A percentile compares a stretch with the other conserved stretches of the same genome.
Evolutionary conservation across 2,329 filamentous ascomycete genomes (phyloP).

Genomic region (Monosporascus sp.): DNA sequence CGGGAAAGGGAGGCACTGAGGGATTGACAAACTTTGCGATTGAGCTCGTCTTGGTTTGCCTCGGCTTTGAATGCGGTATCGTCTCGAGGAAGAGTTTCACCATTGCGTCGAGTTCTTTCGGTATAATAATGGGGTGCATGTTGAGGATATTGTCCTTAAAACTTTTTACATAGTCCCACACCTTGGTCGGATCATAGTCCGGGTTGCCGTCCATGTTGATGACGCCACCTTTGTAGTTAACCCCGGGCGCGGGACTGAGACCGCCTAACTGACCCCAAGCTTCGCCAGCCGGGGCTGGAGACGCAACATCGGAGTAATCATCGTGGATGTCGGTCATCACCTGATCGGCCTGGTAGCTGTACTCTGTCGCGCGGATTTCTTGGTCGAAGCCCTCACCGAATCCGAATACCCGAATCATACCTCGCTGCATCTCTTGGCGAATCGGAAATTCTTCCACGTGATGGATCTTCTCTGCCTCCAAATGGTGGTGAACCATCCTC

Average conservation of each 20-base stretch:
- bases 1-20: conserved; percentile 16
- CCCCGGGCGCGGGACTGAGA: conserved; percentile 35
- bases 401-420: conserved; percentile 69
- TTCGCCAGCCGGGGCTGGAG: conserved; percentile 47
- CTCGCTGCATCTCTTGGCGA: conserved; percentile 66
- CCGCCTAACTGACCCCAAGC: conserved; percentile 54
- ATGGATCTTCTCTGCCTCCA: conserved; percentile 44
- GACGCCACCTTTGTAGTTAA: conserved; percentile 33
- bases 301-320: conserved; percentile 42
- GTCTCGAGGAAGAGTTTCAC: conserved; percentile 47
- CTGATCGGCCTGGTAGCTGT: conserved; percentile 32
- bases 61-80: conserved; percentile 29
- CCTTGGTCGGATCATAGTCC: conserved; percentile 46
- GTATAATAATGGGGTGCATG: conserved; percentile 59
- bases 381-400: conserved; percentile 62
- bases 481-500: conserved; percentile 50
- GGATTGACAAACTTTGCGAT: conserved; percentile 26
- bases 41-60: conserved; percentile 11
- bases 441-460: conserved; percentile 69
- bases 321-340: conserved; percentile 36
- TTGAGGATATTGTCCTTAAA: conserved; percentile 58
- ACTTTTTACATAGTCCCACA: conserved; percentile 48
- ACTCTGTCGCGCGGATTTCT: conserved; percentile 48
- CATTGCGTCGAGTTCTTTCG: conserved; percentile 45
- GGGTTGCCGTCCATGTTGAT: conserved; percentile 41